These are phyloP conservation scores for Ceratobasidium sp. DNA, from an alignment of 1,284 basidiomycete species.

Conservation along the genomic window DNA sequence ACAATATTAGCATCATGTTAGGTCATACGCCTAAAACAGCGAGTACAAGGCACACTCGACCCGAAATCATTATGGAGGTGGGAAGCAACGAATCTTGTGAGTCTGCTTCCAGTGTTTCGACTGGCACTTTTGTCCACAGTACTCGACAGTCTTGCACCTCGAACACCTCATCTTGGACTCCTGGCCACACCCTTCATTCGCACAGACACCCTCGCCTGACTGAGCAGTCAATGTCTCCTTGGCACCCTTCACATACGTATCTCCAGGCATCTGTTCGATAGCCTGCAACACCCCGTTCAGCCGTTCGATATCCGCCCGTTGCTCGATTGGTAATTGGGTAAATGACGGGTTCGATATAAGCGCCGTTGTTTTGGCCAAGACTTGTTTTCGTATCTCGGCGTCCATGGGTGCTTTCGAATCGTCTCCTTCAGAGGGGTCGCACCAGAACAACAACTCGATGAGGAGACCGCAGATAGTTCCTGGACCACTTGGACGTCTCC, in stretches of 20 bases:
- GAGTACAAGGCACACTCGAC: too few species aligned
- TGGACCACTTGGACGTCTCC: slow-evolving; percentile 23
- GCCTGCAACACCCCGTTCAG: slow-evolving; percentile 9
- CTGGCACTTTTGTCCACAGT: slow-evolving; percentile 16
- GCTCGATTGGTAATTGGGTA: background rate
- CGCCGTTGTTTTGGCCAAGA: background rate
- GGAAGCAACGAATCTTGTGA: slow-evolving; percentile 20
- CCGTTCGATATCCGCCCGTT: slow-evolving; percentile 7
- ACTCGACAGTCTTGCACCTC: slow-evolving; percentile 12
- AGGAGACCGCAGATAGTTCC: slow-evolving; percentile 17
- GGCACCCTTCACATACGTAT: background rate
- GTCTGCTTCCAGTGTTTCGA: slow-evolving; percentile 20
- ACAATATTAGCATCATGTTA: too few species aligned
- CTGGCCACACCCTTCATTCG: slow-evolving; percentile 12
- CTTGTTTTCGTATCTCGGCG: background rate
- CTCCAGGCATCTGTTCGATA: slow-evolving; percentile 18
- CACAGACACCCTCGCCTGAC: background rate
- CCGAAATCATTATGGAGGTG: too few species aligned
- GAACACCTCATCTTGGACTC: slow-evolving; percentile 6
- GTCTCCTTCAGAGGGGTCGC: slow-evolving; percentile 12
- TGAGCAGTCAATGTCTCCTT: too few species aligned
- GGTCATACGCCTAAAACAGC: too few species aligned
- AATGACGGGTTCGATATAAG: background rate
- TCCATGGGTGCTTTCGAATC: slow-evolving; percentile 25
- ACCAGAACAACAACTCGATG: slow-evolving; percentile 29